Percentiles rank a stretch among this genome's conserved stretches.
Evolutionary conservation across 2,329 filamentous ascomycete species (phyloP).

Genomic region (Claviceps pazoutovae): DNA sequence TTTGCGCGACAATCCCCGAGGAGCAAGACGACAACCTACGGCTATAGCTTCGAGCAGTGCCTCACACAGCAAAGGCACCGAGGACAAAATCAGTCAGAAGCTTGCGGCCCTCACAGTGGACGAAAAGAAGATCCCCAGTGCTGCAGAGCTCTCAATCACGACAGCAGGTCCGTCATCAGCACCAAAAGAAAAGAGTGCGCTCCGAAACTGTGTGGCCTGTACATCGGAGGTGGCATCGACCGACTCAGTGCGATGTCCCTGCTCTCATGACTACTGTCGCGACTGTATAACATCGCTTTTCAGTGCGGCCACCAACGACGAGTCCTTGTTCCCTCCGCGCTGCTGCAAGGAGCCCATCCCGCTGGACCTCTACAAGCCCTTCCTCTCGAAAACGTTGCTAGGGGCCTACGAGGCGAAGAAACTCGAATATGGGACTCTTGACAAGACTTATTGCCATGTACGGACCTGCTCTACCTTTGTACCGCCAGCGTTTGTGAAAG

Average conservation of each 20-base stretch:
- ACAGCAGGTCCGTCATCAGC: too few species aligned
- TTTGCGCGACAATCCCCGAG: too few species aligned
- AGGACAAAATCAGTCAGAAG: neutral
- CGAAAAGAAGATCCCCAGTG: neutral
- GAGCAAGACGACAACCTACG: neutral
- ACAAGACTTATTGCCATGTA: constrained; percentile 37
- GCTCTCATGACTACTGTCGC: constrained; percentile 35
- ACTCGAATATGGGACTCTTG: constrained; percentile 31
- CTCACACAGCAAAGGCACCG: neutral
- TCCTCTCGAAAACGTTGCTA: constrained; percentile 23
- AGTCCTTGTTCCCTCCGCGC: constrained; percentile 39
- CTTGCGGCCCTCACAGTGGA: neutral
- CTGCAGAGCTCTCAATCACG: too few species aligned
- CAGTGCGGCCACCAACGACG: constrained; percentile 27
- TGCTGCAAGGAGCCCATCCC: constrained; percentile 34
- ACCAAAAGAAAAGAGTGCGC: too few species aligned
- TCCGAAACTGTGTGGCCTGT: constrained; percentile 1
- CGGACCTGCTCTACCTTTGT: constrained; percentile 34
- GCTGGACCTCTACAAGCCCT: constrained; percentile 16
- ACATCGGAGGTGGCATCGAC: neutral
- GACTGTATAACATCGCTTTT: constrained; percentile 33
- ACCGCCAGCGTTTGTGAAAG: constrained; percentile 14
- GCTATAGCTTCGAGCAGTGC: neutral
- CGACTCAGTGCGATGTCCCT: constrained; percentile 1
- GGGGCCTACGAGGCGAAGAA: constrained; percentile 28